phyloP scores from a whole-genome alignment of 345 rosid species.

The Eucalyptus coolabah region DNA sequence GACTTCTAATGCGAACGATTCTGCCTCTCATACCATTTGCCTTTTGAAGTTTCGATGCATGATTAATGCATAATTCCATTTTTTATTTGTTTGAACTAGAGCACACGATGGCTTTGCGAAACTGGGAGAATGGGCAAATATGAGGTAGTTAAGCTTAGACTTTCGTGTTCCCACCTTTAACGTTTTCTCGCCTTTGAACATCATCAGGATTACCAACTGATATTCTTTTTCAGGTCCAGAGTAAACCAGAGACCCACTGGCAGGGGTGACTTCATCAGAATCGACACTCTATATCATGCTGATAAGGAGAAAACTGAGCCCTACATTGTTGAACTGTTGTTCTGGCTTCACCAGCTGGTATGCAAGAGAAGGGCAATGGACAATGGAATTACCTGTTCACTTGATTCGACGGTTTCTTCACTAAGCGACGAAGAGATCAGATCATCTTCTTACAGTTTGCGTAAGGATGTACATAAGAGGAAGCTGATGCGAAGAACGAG shows the following conservation, averaged over 20 bases:
- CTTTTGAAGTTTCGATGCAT: background rate
- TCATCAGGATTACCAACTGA: background rate
- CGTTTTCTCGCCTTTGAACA: background rate
- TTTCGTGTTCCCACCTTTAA: background rate
- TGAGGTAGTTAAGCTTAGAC: conserved; percentile 36
- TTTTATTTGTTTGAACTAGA: conserved; percentile 12
- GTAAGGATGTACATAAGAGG: conserved; percentile 52
- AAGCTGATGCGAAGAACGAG: conserved; percentile 72
- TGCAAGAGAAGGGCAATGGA: conserved; percentile 59
- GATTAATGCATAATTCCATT: background rate
- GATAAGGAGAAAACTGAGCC: conserved; percentile 79
- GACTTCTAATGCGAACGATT: background rate
- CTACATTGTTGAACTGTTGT: conserved; percentile 67
- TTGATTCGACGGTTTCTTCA: background rate
- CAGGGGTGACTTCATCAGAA: conserved; percentile 62
- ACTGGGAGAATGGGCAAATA: conserved; percentile 99
- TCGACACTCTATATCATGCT: conserved; percentile 89
- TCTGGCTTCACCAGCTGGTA: conserved; percentile 86
- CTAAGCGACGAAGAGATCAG: background rate
- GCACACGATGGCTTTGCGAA: conserved; percentile 98
- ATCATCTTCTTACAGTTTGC: background rate
- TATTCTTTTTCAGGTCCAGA: conserved; percentile 33
- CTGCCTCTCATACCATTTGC: background rate
- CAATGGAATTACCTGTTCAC: conserved; percentile 25
- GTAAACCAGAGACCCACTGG: conserved; percentile 52